Percentiles rank a stretch among this genome's conserved stretches.
Evolutionary conservation across 2,329 filamentous ascomycete species (phyloP).

Genomic region (Diaporthe ilicicola): DNA sequence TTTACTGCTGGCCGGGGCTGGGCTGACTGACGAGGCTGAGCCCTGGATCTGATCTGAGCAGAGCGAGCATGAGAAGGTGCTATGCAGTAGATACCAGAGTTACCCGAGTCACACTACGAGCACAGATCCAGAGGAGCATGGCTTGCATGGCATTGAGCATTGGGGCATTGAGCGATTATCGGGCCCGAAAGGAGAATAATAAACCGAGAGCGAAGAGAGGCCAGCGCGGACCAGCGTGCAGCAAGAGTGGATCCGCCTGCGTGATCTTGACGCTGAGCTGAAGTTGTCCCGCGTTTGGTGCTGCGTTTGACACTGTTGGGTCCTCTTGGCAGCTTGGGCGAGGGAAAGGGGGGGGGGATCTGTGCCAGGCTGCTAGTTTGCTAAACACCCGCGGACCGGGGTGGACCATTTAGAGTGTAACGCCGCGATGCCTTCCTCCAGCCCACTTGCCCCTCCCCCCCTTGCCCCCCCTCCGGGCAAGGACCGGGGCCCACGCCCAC

Average conservation of each 20-base stretch:
- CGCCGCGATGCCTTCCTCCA: constrained; percentile 11
- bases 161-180: neutral
- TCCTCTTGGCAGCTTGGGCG: neutral
- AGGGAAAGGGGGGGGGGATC: constrained; percentile 5
- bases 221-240: neutral
- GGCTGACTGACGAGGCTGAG: constrained; percentile 11
- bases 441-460: neutral
- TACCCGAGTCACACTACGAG: neutral
- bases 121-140: neutral
- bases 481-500: constrained; percentile 3
- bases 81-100: neutral
- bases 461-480: neutral
- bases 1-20: neutral
- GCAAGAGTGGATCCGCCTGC: neutral
- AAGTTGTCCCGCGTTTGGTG: constrained; percentile 4
- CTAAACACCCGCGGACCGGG: constrained; percentile 15
- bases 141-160: neutral
- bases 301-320: constrained; percentile 2
- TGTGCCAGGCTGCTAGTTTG: constrained; percentile 15
- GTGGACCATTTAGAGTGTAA: constrained; percentile 6
- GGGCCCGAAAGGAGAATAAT: neutral
- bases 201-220: constrained; percentile 1
- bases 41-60: neutral
- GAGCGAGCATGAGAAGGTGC: neutral
- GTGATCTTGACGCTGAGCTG: constrained; percentile 10